These are phyloP conservation scores for Solanum medicagineum DNA, from an alignment of 257 asterid genomes.

Conservation along the genomic window DNA sequence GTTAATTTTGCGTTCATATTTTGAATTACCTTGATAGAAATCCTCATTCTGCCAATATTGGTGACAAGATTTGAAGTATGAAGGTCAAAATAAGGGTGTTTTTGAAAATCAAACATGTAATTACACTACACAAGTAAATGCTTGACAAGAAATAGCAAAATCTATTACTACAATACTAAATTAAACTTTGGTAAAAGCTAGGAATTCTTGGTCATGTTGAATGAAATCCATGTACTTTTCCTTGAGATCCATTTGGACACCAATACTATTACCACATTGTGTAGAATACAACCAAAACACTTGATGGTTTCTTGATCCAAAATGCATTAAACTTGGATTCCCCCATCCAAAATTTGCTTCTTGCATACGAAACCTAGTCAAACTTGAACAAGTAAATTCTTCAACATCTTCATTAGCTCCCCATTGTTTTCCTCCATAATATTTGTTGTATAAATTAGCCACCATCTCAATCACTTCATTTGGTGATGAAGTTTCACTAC, in stretches of 20 bases:
- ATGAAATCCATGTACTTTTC: not conserved
- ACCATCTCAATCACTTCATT: not conserved
- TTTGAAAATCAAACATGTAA: too few species aligned
- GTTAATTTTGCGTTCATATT: too few species aligned
- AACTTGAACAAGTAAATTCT: not conserved
- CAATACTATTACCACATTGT: not conserved
- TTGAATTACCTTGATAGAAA: too few species aligned
- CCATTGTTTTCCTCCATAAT: not conserved
- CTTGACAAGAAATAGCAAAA: too few species aligned
- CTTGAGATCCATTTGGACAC: not conserved
- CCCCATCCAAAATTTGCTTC: not conserved
- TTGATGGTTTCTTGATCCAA: not conserved
- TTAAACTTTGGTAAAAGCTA: not conserved
- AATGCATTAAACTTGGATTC: not conserved
- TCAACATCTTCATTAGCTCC: not conserved
- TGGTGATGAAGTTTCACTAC: not conserved
- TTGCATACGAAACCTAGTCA: not conserved
- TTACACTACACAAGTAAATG: too few species aligned
- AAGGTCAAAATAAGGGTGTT: too few species aligned
- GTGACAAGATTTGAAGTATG: too few species aligned
- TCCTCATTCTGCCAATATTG: too few species aligned
- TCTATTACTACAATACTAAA: too few species aligned
- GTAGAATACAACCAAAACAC: not conserved
- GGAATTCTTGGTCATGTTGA: not conserved
- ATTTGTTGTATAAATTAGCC: not conserved